Conservation (phyloP, 768 basidiomycete genomes). For the Hygrophorus russula region DNA sequence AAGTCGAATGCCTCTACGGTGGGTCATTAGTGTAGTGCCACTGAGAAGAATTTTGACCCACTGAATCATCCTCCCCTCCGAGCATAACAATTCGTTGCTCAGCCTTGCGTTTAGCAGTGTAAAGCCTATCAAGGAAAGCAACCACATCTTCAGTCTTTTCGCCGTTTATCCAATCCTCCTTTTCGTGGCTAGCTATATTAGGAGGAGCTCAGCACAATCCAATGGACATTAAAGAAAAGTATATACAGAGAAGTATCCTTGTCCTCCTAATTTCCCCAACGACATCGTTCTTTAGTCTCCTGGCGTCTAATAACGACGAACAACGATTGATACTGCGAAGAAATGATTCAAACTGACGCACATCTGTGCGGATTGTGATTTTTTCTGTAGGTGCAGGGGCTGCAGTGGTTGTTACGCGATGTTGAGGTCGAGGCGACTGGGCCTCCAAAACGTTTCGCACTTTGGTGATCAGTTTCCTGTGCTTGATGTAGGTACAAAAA, state of each 20-base stretch:
- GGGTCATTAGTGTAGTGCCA: background rate
- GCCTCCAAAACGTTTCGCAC: constrained; percentile 78
- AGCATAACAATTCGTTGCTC: constrained; percentile 78
- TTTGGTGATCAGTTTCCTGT: constrained; percentile 76
- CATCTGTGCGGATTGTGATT: constrained; percentile 74
- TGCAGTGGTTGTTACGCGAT: constrained; percentile 27
- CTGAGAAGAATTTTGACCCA: constrained; percentile 18
- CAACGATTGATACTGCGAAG: constrained; percentile 73
- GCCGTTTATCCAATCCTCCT: constrained; percentile 82
- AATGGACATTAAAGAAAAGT: background rate
- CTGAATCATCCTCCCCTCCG: constrained; percentile 56
- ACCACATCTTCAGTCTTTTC: constrained; percentile 78
- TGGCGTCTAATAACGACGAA: constrained; percentile 79
- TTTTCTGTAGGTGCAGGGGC: constrained; percentile 39
- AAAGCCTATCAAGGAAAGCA: constrained; percentile 78
- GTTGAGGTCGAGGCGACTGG: constrained; percentile 50
- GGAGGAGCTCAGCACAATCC: background rate
- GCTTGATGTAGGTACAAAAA: constrained; percentile 6
- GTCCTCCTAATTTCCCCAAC: constrained; percentile 85
- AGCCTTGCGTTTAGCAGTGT: constrained; percentile 78
- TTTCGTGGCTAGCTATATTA: constrained; percentile 64
- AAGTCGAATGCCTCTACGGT: constrained; percentile 26
- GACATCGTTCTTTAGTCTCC: constrained; percentile 85
- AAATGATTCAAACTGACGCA: constrained; percentile 85
- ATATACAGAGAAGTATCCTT: constrained; percentile 55